A percentile compares a stretch with the other conserved stretches of the same genome.
Evolutionary conservation across 2,329 filamentous ascomycete genomes (phyloP).

Genomic region (Aaosphaeria arxii): DNA sequence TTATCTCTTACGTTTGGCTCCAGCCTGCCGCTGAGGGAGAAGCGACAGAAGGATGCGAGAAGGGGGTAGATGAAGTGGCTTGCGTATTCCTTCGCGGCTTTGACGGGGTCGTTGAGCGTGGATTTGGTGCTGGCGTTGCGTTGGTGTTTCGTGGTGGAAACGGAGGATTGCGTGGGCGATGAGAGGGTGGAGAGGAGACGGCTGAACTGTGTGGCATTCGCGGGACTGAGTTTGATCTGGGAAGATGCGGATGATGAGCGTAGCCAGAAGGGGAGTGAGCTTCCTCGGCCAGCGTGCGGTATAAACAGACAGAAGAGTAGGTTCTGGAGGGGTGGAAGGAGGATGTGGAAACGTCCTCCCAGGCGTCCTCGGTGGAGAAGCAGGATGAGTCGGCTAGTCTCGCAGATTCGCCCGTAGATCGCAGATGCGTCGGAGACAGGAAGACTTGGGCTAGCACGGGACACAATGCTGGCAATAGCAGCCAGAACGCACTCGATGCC

Average conservation of each 20-base stretch:
- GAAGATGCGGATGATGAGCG: constrained; percentile 6
- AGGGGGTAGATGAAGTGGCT: constrained; percentile 58
- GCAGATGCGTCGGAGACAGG: constrained; percentile 25
- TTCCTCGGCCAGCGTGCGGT: constrained; percentile 33
- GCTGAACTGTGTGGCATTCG: constrained; percentile 50
- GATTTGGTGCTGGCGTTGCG: constrained; percentile 12
- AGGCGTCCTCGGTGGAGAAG: constrained; percentile 58
- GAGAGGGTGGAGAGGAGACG: constrained; percentile 59
- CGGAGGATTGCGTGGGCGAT: constrained; percentile 58
- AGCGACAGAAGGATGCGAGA: constrained; percentile 55
- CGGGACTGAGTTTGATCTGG: constrained; percentile 28
- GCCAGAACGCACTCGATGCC: constrained; percentile 41
- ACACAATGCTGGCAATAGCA: constrained; percentile 32
- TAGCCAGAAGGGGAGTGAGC: constrained; percentile 32
- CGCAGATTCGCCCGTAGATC: constrained; percentile 55
- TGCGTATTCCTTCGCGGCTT: constrained; percentile 56
- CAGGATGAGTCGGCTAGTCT: constrained; percentile 51
- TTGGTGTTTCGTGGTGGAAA: constrained; percentile 41
- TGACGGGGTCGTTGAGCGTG: constrained; percentile 56
- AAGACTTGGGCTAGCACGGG: constrained; percentile 28
- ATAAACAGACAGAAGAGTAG: constrained; percentile 57
- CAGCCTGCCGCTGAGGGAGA: constrained; percentile 50
- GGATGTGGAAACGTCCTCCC: constrained; percentile 59
- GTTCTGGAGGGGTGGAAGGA: constrained; percentile 54
- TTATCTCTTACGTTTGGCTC: constrained; percentile 50